Conservation (phyloP, 345 rosid genomes). For the Eucalyptus marginata region DNA sequence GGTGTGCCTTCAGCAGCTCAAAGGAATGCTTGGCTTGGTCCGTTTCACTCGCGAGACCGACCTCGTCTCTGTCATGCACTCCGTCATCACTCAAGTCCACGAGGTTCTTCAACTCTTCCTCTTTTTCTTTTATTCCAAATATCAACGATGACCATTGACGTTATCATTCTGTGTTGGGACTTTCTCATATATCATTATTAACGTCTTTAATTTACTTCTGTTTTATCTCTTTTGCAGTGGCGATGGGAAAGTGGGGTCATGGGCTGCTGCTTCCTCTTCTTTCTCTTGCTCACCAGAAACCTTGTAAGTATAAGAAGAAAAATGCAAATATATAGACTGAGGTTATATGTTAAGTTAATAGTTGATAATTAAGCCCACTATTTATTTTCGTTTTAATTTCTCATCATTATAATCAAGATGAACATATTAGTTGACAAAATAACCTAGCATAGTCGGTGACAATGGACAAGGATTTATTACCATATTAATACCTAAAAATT, state of each 20-base stretch:
- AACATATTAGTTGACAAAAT: not conserved
- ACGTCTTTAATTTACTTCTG: not conserved
- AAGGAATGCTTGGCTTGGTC: slow-evolving; percentile 72
- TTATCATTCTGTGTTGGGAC: not conserved
- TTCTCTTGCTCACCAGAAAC: slow-evolving; percentile 61
- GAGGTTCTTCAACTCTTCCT: slow-evolving; percentile 22
- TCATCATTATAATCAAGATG: not conserved
- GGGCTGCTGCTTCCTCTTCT: slow-evolving; percentile 81
- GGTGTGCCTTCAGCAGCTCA: slow-evolving; percentile 87
- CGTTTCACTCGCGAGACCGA: slow-evolving; percentile 82
- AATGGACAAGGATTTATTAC: not conserved
- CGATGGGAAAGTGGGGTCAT: slow-evolving; percentile 90
- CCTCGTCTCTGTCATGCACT: slow-evolving; percentile 67
- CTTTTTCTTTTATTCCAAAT: not conserved
- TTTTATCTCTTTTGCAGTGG: slow-evolving; percentile 46
- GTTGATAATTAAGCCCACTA: not conserved
- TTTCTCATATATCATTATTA: not conserved
- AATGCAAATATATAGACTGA: not conserved
- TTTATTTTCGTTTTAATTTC: not conserved
- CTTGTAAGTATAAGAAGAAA: slow-evolving; percentile 39
- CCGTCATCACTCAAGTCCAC: slow-evolving; percentile 64
- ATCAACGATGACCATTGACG: not conserved
- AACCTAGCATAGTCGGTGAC: not conserved
- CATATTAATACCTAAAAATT: not conserved
- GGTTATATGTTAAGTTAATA: not conserved